Base-by-base conservation (phyloP, 805 yeast species). In the Ogataea minuta region DNA sequence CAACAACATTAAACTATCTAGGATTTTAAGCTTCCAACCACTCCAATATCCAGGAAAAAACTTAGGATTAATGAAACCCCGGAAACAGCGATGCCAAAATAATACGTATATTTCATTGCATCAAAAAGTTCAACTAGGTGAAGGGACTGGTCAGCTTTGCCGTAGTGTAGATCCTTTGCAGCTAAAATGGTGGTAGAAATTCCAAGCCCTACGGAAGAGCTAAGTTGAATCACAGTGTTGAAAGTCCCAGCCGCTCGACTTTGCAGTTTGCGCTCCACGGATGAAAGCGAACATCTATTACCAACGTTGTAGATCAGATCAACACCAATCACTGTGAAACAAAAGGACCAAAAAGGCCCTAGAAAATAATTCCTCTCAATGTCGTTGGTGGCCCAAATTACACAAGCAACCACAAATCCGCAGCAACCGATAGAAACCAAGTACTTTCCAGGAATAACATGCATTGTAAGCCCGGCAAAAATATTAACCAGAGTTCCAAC, bases 201-300 rank as follows among this genome's bases (percentile, higher is more conserved):
- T 16, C 74, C 71, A 4, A 72, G 53, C 0, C 74, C 74, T 4
- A 72, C 56, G 3, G 73, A 55, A 0, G 67, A 58, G 28, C 71
- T 56, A 20, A 73, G 43, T 40, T 71, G 74, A 19, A 62, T 46
- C 25, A 66, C 54, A 1, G 76, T 72, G 44, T 70, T 72, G 46
- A 72, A 72, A 3, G 72, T 59, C 11, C 77, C 76, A 4, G 73
- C 73, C 4, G 76, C 77, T 10, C 72, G 51, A 32, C 72, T 63
- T 42, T 71, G 76, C 15, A 67, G 50, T 11, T 53, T 39, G 25
- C 52, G 50, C 17, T 64, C 59, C 10, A 73, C 74, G 1, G 73
- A 58, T 4, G 67, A 60, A 28, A 71, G 52, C 1, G 74, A 58
- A 25, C 67, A 64, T 52, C 72, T 54, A 40, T 69, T 72, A 17